Percentiles rank a stretch among this genome's conserved stretches.
Conservation (phyloP, 805 yeast species). For the Metschnikowia vanudenii region DNA sequence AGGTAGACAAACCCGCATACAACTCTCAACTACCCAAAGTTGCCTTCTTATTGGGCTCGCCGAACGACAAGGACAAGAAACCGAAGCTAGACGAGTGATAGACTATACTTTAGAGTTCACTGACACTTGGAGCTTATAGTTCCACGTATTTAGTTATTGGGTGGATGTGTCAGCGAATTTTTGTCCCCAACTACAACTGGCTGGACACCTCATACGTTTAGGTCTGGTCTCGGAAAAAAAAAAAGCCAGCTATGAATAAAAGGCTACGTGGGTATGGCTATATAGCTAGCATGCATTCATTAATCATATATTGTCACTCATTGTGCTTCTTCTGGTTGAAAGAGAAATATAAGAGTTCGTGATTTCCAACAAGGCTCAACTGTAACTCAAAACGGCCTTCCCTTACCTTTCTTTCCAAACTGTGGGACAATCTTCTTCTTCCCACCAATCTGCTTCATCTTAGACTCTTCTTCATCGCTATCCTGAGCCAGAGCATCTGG, state of each 20-base stretch:
- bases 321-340: neutral
- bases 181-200: no score
- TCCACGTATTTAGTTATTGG: neutral
- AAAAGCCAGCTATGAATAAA: no score
- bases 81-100: neutral
- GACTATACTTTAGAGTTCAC: neutral
- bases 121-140: neutral
- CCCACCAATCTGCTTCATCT: conserved; percentile 13
- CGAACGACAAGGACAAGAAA: neutral
- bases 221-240: no score
- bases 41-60: neutral
- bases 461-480: conserved; percentile 21
- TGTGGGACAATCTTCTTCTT: conserved; percentile 10
- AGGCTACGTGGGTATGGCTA: neutral
- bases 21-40: conserved; percentile 5
- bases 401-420: conserved; percentile 17
- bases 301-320: neutral
- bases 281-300: neutral
- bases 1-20: neutral
- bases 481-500: conserved; percentile 1
- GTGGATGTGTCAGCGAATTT: no score
- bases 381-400: conserved; percentile 14
- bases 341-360: neutral
- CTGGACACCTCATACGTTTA: no score
- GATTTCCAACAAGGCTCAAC: no score